These are phyloP conservation scores for Plantago major DNA, from an alignment of 257 asterid species.

Conservation along the genomic window DNA sequence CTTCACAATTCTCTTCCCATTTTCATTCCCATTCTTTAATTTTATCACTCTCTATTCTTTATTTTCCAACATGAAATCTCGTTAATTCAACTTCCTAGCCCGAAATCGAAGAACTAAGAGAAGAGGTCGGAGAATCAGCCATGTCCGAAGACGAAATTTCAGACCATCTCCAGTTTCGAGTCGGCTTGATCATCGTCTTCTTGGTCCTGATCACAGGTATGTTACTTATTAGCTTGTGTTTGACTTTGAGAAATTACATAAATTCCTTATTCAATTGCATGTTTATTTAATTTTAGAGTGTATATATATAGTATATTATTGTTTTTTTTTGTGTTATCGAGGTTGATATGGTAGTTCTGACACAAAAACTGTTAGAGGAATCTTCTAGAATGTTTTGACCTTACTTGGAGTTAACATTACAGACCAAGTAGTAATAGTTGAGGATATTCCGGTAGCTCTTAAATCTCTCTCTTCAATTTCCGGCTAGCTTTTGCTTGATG, in stretches of 20 bases:
- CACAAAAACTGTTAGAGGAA: conserved; percentile 17
- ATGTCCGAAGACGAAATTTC: conserved; percentile 68
- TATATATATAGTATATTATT: no score
- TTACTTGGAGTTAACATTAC: neutral
- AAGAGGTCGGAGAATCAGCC: conserved; percentile 19
- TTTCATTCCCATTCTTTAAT: no score
- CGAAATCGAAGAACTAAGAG: conserved; percentile 15
- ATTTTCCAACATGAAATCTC: no score
- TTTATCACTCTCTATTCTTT: no score
- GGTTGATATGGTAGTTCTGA: conserved; percentile 19
- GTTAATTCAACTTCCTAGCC: no score
- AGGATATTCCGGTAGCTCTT: neutral
- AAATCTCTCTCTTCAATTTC: no score
- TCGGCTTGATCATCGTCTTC: conserved; percentile 30
- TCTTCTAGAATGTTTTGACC: no score
- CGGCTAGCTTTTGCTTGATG: no score
- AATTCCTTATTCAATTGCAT: no score
- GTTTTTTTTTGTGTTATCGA: neutral
- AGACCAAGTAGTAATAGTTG: neutral
- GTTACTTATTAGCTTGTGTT: neutral
- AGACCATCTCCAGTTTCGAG: no score
- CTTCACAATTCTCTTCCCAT: no score
- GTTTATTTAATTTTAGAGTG: no score
- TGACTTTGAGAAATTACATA: neutral
- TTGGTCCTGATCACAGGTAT: conserved; percentile 57